These are phyloP conservation scores for Nitzschia sp. DNA, from an alignment of 108 stramenopile genomes.

Conservation along the genomic window DNA sequence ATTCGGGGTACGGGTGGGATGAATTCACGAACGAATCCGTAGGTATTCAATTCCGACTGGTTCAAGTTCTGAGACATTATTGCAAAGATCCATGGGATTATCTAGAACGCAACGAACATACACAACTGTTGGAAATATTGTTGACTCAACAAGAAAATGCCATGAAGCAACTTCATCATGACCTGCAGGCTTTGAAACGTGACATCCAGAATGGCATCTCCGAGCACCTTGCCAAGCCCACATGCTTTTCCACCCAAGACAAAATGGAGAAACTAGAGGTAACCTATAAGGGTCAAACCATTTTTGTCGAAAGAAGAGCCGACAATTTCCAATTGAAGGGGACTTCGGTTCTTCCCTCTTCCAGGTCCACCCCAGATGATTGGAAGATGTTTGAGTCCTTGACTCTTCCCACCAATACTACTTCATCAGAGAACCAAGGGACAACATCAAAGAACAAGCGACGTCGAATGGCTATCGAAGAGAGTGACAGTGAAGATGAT, in stretches of 20 bases:
- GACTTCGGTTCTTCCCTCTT: constrained; percentile 53
- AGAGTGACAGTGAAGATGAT: constrained; percentile 31
- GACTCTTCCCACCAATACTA: neutral
- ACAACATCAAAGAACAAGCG: neutral
- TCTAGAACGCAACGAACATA: constrained; percentile 27
- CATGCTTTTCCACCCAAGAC: constrained; percentile 46
- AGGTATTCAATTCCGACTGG: constrained; percentile 44
- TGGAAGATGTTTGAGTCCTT: constrained; percentile 38
- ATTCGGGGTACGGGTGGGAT: constrained; percentile 76
- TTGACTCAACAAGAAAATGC: constrained; percentile 52
- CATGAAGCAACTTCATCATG: constrained; percentile 30
- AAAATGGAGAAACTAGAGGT: constrained; percentile 63
- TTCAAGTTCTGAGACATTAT: constrained; percentile 20
- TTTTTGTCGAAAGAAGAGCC: constrained; percentile 46
- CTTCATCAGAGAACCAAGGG: neutral
- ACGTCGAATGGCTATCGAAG: constrained; percentile 23
- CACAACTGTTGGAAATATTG: constrained; percentile 42
- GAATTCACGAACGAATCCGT: constrained; percentile 70
- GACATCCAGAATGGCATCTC: constrained; percentile 32
- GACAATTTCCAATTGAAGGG: constrained; percentile 47
- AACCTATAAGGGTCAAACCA: constrained; percentile 9
- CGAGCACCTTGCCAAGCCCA: constrained; percentile 28
- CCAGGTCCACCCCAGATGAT: constrained; percentile 29
- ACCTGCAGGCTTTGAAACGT: constrained; percentile 21
- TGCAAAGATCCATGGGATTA: constrained; percentile 43